Percentiles rank a stretch among this genome's conserved stretches.
These are phyloP conservation scores for Cadophora sp. DNA, from an alignment of 2,329 filamentous ascomycete genomes.

Conservation along the genomic window DNA sequence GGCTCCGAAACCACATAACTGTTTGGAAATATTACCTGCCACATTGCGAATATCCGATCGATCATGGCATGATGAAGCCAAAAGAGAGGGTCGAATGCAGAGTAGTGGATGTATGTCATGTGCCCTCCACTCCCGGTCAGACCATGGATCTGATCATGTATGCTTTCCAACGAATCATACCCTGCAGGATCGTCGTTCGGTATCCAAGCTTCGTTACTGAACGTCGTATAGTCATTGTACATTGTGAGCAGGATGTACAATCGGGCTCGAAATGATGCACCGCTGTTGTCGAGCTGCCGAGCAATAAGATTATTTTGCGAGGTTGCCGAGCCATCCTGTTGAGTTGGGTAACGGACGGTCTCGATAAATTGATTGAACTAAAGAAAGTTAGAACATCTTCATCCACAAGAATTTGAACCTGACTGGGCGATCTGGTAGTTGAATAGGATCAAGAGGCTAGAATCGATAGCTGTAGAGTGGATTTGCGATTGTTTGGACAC, in stretches of 20 bases:
- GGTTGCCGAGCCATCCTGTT: slow-evolving; percentile 48
- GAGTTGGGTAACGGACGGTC: slow-evolving; percentile 62
- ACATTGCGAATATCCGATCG: slow-evolving; percentile 63
- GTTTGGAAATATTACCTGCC: slow-evolving; percentile 52
- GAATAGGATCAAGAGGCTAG: slow-evolving; percentile 49
- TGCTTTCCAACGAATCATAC: slow-evolving; percentile 69
- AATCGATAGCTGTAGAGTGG: slow-evolving; percentile 60
- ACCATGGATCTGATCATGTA: slow-evolving; percentile 70
- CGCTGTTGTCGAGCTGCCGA: slow-evolving; percentile 57
- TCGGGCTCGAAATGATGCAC: slow-evolving; percentile 63
- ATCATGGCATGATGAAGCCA: slow-evolving; percentile 62
- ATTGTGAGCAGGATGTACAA: slow-evolving; percentile 72
- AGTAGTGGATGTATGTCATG: slow-evolving; percentile 51
- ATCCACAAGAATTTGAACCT: slow-evolving; percentile 38
- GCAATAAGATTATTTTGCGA: slow-evolving; percentile 68
- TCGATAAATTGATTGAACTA: slow-evolving; percentile 65
- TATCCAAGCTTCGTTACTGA: slow-evolving; percentile 74
- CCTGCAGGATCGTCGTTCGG: slow-evolving; percentile 47
- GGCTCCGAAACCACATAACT: slow-evolving; percentile 44
- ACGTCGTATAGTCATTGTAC: slow-evolving; percentile 70
- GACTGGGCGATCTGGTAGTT: slow-evolving; percentile 67
- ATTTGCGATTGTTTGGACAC: slow-evolving; percentile 51
- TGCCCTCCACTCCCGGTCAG: slow-evolving; percentile 61
- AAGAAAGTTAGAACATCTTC: slow-evolving; percentile 6
- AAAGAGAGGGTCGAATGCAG: slow-evolving; percentile 56